Base-by-base conservation (phyloP, 1,139 yeast genomes). In the Geotrichum fermentans region DNA sequence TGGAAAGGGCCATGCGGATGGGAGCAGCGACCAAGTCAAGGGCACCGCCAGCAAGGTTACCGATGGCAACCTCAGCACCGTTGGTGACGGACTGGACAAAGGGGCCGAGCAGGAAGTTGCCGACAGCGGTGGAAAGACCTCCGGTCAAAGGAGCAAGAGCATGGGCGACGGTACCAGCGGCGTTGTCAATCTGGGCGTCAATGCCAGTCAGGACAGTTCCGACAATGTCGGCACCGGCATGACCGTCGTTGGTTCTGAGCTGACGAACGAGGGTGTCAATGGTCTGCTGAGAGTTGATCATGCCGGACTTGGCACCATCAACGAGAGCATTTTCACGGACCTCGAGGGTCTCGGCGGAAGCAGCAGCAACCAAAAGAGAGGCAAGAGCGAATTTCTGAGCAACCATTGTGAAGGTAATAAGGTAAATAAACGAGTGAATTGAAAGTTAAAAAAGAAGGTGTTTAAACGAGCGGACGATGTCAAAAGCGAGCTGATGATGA, bases 81-180 rank as follows among this genome's bases (percentile, higher is more conserved):
- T 60, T 57, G 52, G 62, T 60, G 29, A 59, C 51, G 17, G 61
- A 55, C 52, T 60, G 63, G 21, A 55, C 58, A 37, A 59, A 52
- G 36, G 63, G 63, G n/a, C 63, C 63, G 4, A 58, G 54, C 5
- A 59, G 41, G 40, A 52, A 51, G 43, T 55, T 52, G 18, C 59
- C 63, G 32, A 63, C 53, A 6, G 56, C 60, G 45, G 52, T 53
- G 21, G 60, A 52, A 7, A 61, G 54, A 17, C 57, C 58, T 7
- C 55, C 56, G n/a, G 60, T 55, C n/a, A 59, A 24, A 16, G 64
- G 64, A 20, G 60, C 54, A 24, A 61, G 52, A 18, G 59, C 61
- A 26, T 55, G 50, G 17, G 57, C 46, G 18, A 59, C 51, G 24
- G 51, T 48, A 30, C 48, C 51, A 40, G 39, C 39, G 24, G 44